phyloP scores from a whole-genome alignment of 129 eudicot genomes.

The Tagetes erecta region DNA sequence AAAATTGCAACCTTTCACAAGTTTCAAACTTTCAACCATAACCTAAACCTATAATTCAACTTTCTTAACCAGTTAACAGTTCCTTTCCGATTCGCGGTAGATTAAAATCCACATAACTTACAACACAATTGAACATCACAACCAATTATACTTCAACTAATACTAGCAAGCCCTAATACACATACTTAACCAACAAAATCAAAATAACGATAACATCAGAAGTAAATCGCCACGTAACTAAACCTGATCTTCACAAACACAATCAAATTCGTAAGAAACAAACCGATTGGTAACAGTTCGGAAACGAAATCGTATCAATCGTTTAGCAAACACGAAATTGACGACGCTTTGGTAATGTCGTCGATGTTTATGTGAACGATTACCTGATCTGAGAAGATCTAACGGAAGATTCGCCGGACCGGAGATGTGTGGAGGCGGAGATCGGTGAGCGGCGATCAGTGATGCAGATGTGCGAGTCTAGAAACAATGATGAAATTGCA shows the following conservation, averaged over 20 bases:
- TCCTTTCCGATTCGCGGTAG: neutral
- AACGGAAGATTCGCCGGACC: slow-evolving; percentile 8
- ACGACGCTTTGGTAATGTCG: slow-evolving; percentile 3
- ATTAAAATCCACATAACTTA: slow-evolving; percentile 5
- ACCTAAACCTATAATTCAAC: neutral
- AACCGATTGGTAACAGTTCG: slow-evolving; percentile 5
- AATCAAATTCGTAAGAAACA: neutral
- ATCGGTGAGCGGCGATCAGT: slow-evolving; percentile 25
- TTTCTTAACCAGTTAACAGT: neutral
- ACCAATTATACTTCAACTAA: slow-evolving; percentile 15
- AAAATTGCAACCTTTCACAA: neutral
- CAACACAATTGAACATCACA: slow-evolving; percentile 2
- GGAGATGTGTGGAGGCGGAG: slow-evolving; percentile 8
- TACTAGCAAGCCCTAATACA: slow-evolving; percentile 22
- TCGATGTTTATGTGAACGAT: slow-evolving; percentile 2
- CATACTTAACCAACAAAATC: slow-evolving; percentile 11
- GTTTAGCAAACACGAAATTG: slow-evolving; percentile 26
- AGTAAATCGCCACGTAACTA: slow-evolving; percentile 24
- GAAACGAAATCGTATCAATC: slow-evolving; percentile 20
- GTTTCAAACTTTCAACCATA: slow-evolving; percentile 12
- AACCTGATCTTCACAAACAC: slow-evolving; percentile 29
- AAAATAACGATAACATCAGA: slow-evolving; percentile 1
- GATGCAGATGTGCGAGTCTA: slow-evolving; percentile 21
- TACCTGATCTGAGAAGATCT: slow-evolving; percentile 44
- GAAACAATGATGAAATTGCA: slow-evolving; percentile 10